Conservation (phyloP, 768 basidiomycete species). For the Mycena vulgaris region DNA sequence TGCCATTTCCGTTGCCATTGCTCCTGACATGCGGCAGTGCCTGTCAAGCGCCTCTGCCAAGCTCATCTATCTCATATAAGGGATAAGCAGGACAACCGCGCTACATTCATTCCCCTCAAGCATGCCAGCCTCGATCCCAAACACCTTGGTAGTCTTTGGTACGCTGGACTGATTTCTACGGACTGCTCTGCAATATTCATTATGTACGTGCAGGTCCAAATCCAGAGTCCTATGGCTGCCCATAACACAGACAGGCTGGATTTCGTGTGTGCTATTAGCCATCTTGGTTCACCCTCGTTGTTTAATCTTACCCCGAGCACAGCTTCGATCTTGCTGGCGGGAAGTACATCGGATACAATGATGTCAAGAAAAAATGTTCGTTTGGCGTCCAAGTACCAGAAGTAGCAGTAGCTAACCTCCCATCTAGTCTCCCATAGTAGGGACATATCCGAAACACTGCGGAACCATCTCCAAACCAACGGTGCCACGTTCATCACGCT, state of each 20-base stretch:
- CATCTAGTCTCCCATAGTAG: conserved; percentile 2
- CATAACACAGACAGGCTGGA: too few relatives aligned
- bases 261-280: not conserved
- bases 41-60: too few relatives aligned
- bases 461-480: conserved; percentile 1
- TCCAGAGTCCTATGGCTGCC: too few relatives aligned
- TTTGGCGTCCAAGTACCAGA: conserved; percentile 1
- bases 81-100: too few relatives aligned
- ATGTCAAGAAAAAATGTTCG: not conserved
- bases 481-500: conserved; percentile 1
- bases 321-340: not conserved
- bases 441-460: not conserved
- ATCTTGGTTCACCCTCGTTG: not conserved
- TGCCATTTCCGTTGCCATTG: too few relatives aligned
- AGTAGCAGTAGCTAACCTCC: conserved; percentile 2
- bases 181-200: too few relatives aligned
- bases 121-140: not conserved
- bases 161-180: too few relatives aligned
- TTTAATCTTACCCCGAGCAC: not conserved
- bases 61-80: too few relatives aligned
- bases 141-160: not conserved
- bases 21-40: too few relatives aligned
- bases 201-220: too few relatives aligned
- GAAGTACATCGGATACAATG: not conserved
- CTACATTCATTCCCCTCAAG: too few relatives aligned